phyloP scores from a whole-genome alignment of 129 eudicot species.

The Sambucus nigra region DNA sequence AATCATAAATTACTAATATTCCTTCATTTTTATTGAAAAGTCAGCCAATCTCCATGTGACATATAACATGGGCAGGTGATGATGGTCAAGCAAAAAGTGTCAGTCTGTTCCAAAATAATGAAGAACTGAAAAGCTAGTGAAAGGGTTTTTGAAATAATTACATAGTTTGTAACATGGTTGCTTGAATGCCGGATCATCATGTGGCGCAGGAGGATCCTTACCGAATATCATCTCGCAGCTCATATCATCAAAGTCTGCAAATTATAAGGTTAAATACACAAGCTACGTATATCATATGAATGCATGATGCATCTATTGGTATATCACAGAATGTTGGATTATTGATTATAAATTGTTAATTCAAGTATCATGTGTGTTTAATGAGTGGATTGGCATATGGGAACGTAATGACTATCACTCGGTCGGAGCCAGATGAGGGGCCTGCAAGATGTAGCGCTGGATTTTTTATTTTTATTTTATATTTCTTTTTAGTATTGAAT shows the following conservation, averaged over 20 bases:
- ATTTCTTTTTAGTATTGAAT: too few relatives aligned
- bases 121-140: conserved; percentile 4
- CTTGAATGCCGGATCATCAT: conserved; percentile 63
- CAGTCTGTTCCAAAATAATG: background rate
- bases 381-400: background rate
- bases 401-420: too few relatives aligned
- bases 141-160: conserved; percentile 17
- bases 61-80: background rate
- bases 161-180: conserved; percentile 92
- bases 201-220: conserved; percentile 61
- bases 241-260: conserved; percentile 93
- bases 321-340: background rate
- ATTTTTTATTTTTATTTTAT: too few relatives aligned
- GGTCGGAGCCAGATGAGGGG: too few relatives aligned
- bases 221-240: conserved; percentile 93
- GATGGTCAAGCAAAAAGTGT: background rate
- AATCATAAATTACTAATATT: background rate
- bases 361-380: conserved; percentile 1
- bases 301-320: background rate
- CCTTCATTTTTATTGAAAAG: too few relatives aligned
- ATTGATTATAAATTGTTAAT: conserved; percentile 7
- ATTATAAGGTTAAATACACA: background rate
- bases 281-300: background rate
- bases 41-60: background rate
- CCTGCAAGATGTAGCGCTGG: too few relatives aligned